Evolutionary conservation across 164 flowering plant genomes (phyloP).

Genomic region (Liquidambar formosana): DNA sequence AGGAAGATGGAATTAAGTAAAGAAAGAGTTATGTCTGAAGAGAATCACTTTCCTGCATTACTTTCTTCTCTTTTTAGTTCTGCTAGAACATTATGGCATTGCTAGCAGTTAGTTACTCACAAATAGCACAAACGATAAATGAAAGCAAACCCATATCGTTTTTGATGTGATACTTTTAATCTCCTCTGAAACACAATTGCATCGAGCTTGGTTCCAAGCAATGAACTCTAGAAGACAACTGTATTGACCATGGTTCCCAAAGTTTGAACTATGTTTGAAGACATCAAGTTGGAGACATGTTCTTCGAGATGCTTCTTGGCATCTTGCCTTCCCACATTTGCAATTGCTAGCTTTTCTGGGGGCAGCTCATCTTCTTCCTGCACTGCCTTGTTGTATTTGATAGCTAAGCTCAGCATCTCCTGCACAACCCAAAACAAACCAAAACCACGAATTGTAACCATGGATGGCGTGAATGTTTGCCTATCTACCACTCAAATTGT

Average conservation of each 20-base stretch:
- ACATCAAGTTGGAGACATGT: slow-evolving; percentile 86
- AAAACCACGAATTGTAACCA: not conserved
- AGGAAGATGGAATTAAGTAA: not conserved
- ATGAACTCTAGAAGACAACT: slow-evolving; percentile 59
- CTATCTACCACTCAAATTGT: not conserved
- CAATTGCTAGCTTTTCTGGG: slow-evolving; percentile 90
- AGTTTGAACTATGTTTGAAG: slow-evolving; percentile 87
- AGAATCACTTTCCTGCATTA: not conserved
- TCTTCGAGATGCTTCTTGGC: slow-evolving; percentile 84
- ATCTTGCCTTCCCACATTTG: slow-evolving; percentile 92
- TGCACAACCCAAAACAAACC: slow-evolving; percentile 28
- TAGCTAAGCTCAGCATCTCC: slow-evolving; percentile 86
- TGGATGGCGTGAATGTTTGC: not conserved
- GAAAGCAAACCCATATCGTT: not conserved
- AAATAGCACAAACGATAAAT: not conserved
- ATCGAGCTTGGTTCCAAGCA: slow-evolving; percentile 1
- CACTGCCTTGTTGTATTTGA: slow-evolving; percentile 87
- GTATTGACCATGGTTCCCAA: slow-evolving; percentile 94
- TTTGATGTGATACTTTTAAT: not conserved
- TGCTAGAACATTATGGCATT: not conserved
- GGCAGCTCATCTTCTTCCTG: slow-evolving; percentile 84
- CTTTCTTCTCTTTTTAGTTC: not conserved
- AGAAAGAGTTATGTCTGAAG: not conserved
- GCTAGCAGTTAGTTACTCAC: not conserved
- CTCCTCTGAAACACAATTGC: too few species aligned